A percentile compares a stretch with the other conserved stretches of the same genome.
Conservation (phyloP, 2,329 filamentous ascomycete species). For the Hymenoscyphus albidus region DNA sequence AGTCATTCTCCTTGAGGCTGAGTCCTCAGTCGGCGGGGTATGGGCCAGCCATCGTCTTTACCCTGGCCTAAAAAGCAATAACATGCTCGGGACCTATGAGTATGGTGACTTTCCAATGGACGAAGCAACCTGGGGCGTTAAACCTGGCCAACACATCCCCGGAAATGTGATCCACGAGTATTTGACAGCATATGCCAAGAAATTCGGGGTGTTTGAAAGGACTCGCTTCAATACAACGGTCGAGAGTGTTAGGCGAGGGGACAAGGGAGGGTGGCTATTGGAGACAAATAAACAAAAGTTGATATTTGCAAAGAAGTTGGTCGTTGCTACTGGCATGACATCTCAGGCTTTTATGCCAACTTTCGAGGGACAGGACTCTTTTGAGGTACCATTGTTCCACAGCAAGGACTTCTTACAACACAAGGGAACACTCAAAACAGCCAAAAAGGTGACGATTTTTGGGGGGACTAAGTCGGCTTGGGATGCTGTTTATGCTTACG, state of each 20-base stretch:
- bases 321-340: conserved; percentile 54
- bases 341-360: conserved; percentile 46
- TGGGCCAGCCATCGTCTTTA: conserved; percentile 68
- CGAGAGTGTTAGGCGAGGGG: conserved; percentile 41
- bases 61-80: conserved; percentile 68
- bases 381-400: conserved; percentile 47
- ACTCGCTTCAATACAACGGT: conserved; percentile 52
- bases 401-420: conserved; percentile 43
- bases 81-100: conserved; percentile 69
- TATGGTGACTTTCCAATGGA: conserved; percentile 72
- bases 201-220: conserved; percentile 47
- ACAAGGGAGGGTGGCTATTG: conserved; percentile 42
- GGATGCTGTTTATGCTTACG: conserved; percentile 55
- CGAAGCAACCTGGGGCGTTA: conserved; percentile 47
- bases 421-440: conserved; percentile 39
- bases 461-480: conserved; percentile 59
- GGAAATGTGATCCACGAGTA: conserved; percentile 54
- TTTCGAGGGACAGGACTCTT: conserved; percentile 45
- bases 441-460: conserved; percentile 50
- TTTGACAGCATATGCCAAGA: conserved; percentile 50
- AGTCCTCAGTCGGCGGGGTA: conserved; percentile 59
- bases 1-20: conserved; percentile 55
- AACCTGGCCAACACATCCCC: conserved; percentile 53
- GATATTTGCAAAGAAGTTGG: conserved; percentile 41
- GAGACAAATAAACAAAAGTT: conserved; percentile 24